Percentiles rank a stretch among this genome's conserved stretches.
phyloP scores from a whole-genome alignment of 148 eudicot species.

The Camellia sinensis region DNA sequence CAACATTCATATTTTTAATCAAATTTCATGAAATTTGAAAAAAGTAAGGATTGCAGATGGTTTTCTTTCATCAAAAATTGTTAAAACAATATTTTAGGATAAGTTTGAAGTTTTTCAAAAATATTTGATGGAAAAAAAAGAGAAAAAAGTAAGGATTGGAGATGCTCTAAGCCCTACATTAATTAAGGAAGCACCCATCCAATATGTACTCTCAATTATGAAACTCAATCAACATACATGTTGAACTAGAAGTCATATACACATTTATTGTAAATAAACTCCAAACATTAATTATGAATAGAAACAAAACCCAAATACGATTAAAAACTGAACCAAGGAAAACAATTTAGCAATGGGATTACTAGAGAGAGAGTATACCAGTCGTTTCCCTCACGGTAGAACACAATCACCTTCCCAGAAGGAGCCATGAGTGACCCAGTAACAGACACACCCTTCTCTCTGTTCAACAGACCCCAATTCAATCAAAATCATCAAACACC shows the following conservation, averaged over 20 bases:
- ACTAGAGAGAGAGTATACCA: slow-evolving; percentile 48
- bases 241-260: background rate
- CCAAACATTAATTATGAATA: background rate
- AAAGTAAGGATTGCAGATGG: too few relatives aligned
- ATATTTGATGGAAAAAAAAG: too few relatives aligned
- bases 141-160: too few relatives aligned
- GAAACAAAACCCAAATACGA: background rate
- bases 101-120: too few relatives aligned
- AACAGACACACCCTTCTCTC: slow-evolving; percentile 9
- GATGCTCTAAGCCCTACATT: background rate
- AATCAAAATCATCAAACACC: slow-evolving; percentile 22
- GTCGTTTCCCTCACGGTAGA: slow-evolving; percentile 64
- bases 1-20: too few relatives aligned
- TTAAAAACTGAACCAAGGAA: slow-evolving; percentile 14
- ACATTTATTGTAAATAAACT: background rate
- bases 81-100: too few relatives aligned
- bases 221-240: background rate
- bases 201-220: background rate
- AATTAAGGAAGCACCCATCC: background rate
- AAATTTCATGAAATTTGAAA: too few relatives aligned
- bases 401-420: slow-evolving; percentile 55
- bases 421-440: slow-evolving; percentile 51
- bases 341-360: background rate
- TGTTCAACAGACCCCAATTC: slow-evolving; percentile 4
- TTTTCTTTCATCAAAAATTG: too few relatives aligned